Evolutionary conservation across 495 filamentous ascomycete species (phyloP), one percentile per base, ranked within the genome.

Genomic region (Hypoxylon fuscum): DNA sequence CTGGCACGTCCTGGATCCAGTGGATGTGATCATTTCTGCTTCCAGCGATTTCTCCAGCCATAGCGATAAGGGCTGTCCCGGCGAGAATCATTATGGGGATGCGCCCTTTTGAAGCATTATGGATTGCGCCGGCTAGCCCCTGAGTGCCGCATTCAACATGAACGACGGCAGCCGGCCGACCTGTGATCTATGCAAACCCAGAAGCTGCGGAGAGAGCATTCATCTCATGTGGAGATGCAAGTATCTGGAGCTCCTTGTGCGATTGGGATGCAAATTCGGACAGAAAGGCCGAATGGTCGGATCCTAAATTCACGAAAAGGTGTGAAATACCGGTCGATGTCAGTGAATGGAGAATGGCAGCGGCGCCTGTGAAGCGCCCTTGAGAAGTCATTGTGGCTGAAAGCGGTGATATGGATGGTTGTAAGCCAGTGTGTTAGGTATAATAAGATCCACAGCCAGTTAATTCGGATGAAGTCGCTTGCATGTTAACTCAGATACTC

Each of bases 61-160:
- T 41, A 0, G 71, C 70, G 20, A 56, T 63, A 12, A 66, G 69
- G 2, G 59, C 55, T 9, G 69, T 51, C 6, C 69, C 69, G 3
- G 71, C 71, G 23, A 74, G 64, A n/a, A 74, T 68, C 7, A 74
- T 12, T 1, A 72, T 63, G 0, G 66, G 69, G 12, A 64, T 64
- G n/a, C 71, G 62, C 25, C 69, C 71, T 29, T 56, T 65, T 23
- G 66, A 68, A 2, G 68, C 71, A 53, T 74, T 70, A 31, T 74
- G 66, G 48, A 72, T 34, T 10, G 59, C 71, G 34, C 64, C 65
- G 22, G 66, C 71, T 11, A 74, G 62, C 10, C 62, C 69, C 6
- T 57, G 55, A 9, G 71, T 74, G 22, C 69, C 71, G 47, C 68
- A 67, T 25, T 74, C 71, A 11, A 70, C 71, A 34, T 72, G 71